phyloP scores from a whole-genome alignment of 441 rosid genomes.

The Adansonia rubrostipa region DNA sequence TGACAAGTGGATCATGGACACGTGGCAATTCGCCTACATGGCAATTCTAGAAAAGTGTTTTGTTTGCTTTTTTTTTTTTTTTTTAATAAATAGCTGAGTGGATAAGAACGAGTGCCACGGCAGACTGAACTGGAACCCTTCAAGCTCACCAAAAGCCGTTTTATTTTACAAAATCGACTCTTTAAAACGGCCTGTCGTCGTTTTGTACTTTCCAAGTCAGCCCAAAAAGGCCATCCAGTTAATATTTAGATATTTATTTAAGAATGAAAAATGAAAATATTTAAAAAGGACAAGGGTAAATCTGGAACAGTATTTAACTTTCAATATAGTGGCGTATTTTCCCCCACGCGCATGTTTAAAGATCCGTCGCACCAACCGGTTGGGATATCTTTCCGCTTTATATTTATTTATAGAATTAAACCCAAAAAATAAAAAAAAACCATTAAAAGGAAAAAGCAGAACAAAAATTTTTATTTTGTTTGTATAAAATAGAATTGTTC shows the following conservation, averaged over 20 bases:
- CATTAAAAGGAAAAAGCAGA: too few relatives aligned
- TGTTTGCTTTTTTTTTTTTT: neutral
- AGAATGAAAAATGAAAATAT: neutral
- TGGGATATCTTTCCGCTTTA: neutral
- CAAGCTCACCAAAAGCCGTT: constrained; percentile 31
- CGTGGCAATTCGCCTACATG: constrained; percentile 12
- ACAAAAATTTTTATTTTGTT: too few relatives aligned
- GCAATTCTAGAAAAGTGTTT: neutral
- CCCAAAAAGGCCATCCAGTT: neutral
- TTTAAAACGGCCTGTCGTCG: neutral
- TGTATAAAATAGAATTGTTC: too few relatives aligned
- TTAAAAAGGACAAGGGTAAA: neutral
- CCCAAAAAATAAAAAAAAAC: too few relatives aligned
- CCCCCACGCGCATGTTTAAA: neutral
- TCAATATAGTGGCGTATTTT: neutral
- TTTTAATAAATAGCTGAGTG: neutral
- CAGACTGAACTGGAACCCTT: constrained; percentile 26
- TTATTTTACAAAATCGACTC: constrained; percentile 25
- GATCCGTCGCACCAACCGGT: too few relatives aligned
- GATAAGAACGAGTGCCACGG: constrained; percentile 31
- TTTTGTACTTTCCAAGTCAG: constrained; percentile 34
- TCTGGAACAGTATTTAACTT: neutral
- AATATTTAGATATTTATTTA: neutral
- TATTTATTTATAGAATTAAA: too few relatives aligned
- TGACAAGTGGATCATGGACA: neutral